Evolutionary conservation across 2,329 filamentous ascomycete genomes (phyloP).

Genomic region (Verticillium zaregamsianum): DNA sequence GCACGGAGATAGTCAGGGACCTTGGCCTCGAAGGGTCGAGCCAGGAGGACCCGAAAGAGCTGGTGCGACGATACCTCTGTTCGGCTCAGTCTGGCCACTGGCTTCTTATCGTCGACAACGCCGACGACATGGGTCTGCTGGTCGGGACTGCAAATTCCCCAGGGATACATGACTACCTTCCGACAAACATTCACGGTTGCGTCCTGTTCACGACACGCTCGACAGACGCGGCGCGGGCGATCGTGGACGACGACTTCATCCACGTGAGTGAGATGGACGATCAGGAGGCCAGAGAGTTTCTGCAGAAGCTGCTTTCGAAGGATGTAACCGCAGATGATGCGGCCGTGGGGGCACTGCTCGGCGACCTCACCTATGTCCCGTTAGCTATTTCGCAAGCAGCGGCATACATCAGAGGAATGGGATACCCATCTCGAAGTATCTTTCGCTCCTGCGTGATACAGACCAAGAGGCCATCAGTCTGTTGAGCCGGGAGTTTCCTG

Average conservation of each 20-base stretch:
- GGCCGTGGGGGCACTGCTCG: background rate
- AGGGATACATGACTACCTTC: slow-evolving; percentile 20
- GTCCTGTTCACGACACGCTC: background rate
- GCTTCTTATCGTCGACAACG: slow-evolving; percentile 29
- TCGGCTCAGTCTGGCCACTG: slow-evolving; percentile 19
- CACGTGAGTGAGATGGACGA: background rate
- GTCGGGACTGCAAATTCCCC: background rate
- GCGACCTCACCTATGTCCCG: background rate
- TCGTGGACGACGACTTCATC: background rate
- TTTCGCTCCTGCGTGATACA: background rate
- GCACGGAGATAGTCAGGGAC: slow-evolving; percentile 19
- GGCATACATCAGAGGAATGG: background rate
- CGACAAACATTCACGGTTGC: no score
- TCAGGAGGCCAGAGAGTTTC: background rate
- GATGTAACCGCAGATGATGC: background rate
- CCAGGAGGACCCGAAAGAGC: slow-evolving; percentile 14
- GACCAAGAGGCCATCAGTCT: slow-evolving; percentile 8
- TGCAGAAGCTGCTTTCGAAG: background rate
- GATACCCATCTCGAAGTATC: background rate
- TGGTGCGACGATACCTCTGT: slow-evolving; percentile 21
- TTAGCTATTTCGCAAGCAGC: background rate
- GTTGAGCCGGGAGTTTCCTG: slow-evolving; percentile 27
- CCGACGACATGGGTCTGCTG: slow-evolving; percentile 22
- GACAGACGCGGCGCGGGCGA: background rate
- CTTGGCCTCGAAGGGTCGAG: slow-evolving; percentile 6